These are phyloP conservation scores for Neonectria punicea DNA, from an alignment of 2,329 filamentous ascomycete species.

Conservation along the genomic window DNA sequence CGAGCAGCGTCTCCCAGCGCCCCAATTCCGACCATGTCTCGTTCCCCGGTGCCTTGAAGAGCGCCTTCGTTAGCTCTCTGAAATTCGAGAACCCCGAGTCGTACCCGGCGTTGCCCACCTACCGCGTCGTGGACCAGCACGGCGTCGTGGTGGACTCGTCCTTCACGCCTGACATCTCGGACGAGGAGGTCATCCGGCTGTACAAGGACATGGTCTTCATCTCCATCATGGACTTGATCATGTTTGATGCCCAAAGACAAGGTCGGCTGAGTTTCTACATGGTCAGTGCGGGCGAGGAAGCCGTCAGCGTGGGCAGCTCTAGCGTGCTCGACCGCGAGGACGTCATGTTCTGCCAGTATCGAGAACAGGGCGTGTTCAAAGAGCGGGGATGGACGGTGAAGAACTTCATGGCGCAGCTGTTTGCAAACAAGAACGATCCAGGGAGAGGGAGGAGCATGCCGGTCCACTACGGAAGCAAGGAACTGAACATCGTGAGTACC, in stretches of 20 bases:
- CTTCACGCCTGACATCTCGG: conserved; percentile 74
- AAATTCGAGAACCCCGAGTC: conserved; percentile 79
- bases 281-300: conserved; percentile 95
- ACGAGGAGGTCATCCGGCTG: conserved; percentile 68
- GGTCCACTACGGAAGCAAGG: conserved; percentile 89
- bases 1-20: conserved; percentile 65
- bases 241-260: conserved; percentile 97
- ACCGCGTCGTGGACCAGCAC: conserved; percentile 90
- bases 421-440: conserved; percentile 83
- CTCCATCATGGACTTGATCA: conserved; percentile 93
- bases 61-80: conserved; percentile 86
- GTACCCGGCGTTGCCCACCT: conserved; percentile 84
- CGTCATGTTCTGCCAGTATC: conserved; percentile 93
- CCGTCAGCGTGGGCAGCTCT: conserved; percentile 88
- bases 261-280: conserved; percentile 97
- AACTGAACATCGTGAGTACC: conserved; percentile 79
- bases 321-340: conserved; percentile 86
- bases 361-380: conserved; percentile 90
- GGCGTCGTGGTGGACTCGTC: conserved; percentile 82
- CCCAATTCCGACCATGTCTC: conserved; percentile 67
- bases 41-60: conserved; percentile 97
- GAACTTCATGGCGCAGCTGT: conserved; percentile 96
- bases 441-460: conserved; percentile 95
- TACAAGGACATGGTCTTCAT: conserved; percentile 74
- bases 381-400: conserved; percentile 87